These are phyloP conservation scores for Lodderomyces elongisporus DNA, from an alignment of 1,139 yeast genomes.

Conservation along the genomic window DNA sequence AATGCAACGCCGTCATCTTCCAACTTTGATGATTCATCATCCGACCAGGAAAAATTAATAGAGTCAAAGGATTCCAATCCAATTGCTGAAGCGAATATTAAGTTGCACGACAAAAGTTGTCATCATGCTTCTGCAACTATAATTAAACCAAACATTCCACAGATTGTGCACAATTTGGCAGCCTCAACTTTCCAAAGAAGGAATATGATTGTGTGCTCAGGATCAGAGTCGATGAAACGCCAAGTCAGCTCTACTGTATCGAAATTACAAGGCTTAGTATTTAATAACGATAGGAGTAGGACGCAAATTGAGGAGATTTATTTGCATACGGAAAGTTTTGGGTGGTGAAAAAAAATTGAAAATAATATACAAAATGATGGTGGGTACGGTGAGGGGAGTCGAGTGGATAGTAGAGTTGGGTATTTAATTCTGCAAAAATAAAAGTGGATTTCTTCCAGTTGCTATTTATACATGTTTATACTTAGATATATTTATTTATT, in stretches of 20 bases:
- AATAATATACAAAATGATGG: too few relatives aligned
- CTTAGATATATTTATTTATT: too few relatives aligned
- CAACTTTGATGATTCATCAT: too few relatives aligned
- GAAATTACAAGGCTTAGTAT: conserved; percentile 26
- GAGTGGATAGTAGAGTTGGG: too few relatives aligned
- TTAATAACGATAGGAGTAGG: conserved; percentile 24
- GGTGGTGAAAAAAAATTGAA: conserved; percentile 42
- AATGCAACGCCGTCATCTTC: not conserved
- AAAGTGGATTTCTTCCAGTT: too few relatives aligned
- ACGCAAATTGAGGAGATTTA: conserved; percentile 44
- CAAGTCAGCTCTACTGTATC: conserved; percentile 45
- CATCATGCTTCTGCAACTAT: too few relatives aligned
- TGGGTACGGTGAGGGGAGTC: too few relatives aligned
- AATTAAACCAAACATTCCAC: conserved; percentile 35
- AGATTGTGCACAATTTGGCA: conserved; percentile 17
- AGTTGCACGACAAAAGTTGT: too few relatives aligned
- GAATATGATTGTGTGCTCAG: conserved; percentile 49
- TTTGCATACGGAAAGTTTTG: conserved; percentile 56
- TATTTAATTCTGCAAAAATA: too few relatives aligned
- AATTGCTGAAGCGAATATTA: conserved; percentile 12
- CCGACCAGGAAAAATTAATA: conserved; percentile 1
- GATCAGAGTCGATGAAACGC: conserved; percentile 41
- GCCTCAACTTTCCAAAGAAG: conserved; percentile 27
- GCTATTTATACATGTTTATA: too few relatives aligned
- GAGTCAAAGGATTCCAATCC: not conserved